Base-by-base conservation (phyloP, 108 stramenopile genomes). In the Bacterosira constricta region DNA sequence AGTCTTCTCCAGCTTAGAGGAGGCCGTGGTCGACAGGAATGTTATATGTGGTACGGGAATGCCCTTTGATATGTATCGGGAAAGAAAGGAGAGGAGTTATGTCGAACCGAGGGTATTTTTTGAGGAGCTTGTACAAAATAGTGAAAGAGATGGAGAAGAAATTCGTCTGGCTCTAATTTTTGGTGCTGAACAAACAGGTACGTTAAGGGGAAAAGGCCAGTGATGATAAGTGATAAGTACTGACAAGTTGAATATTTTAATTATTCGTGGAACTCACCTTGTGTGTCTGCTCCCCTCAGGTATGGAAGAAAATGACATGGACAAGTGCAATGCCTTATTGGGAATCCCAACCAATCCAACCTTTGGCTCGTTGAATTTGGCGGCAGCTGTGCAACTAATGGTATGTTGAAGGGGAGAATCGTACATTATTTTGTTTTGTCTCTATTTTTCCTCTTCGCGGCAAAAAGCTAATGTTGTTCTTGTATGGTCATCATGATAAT, bases 301-400 rank as follows among this genome's bases (percentile, higher is more conserved):
- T 18, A 85, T 89, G 85, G 23, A 39, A 0, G 68, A 71, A 8
- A 54, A 56, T 12, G 86, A 87, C 18, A 77, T 87, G 56, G 77
- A 57, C 27, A 39, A 56, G 15, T 89, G 88, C 41, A 60, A 85
- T 61, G 76, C 66, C 10, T 73, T 87, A 57, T 56, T 89, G n/a
- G 88, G 88, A 0, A 87, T 89, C 17, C 88, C 88, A 6, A 85
- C 88, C 46, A 83, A 89, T 60, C 86, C 86, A 6, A 35, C 34
- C 2, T 89, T 87, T 67, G 86, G 86, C 11, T 84, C 83, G 15
- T 61, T 89, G 58, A 89, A 89, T 79, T 55, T 89, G 42, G 88
- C 88, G 15, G 71, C 76, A 11, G 88, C 88, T 3, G 86, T 89
- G 4, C 88, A 89, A 73, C 55, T 89, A 25, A 84, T 89, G 61